A percentile compares a stretch with the other conserved stretches of the same genome.
These are phyloP conservation scores for Mediolabrus comicus DNA, from an alignment of 108 stramenopile genomes.

Conservation along the genomic window DNA sequence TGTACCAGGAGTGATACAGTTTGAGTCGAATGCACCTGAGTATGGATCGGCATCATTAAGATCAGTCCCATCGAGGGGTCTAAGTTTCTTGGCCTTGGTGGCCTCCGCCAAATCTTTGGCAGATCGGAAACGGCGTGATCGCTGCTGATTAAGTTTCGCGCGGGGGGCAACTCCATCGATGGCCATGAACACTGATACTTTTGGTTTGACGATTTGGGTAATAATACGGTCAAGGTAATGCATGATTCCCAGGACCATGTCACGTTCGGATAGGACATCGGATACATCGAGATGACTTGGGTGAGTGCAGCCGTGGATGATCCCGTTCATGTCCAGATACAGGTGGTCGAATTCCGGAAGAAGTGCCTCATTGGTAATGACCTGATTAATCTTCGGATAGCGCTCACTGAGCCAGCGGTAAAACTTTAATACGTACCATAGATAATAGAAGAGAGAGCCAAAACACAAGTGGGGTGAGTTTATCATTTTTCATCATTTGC, in stretches of 20 bases:
- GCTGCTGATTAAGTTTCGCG: conserved; percentile 99
- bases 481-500: not conserved
- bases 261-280: conserved; percentile 86
- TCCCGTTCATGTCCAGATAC: conserved; percentile 99
- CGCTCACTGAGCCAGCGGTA: conserved; percentile 99
- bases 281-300: conserved; percentile 83
- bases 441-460: not conserved
- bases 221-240: conserved; percentile 95
- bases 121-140: conserved; percentile 92
- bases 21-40: conserved; percentile 91
- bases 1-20: conserved; percentile 99
- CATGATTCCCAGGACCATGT: conserved; percentile 97
- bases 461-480: not conserved
- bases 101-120: conserved; percentile 93
- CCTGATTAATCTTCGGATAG: conserved; percentile 99
- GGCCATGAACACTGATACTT: conserved; percentile 94
- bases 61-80: conserved; percentile 41
- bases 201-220: conserved; percentile 94
- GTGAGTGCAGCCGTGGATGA: conserved; percentile 98
- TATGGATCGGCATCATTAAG: conserved; percentile 25
- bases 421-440: conserved; percentile 73
- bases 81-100: conserved; percentile 55
- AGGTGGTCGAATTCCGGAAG: conserved; percentile 92
- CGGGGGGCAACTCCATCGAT: conserved; percentile 98
- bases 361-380: conserved; percentile 88